Percentiles rank a stretch among this genome's conserved stretches.
Evolutionary conservation across 2,329 filamentous ascomycete species (phyloP).

Genomic region (Alternaria burnsii): DNA sequence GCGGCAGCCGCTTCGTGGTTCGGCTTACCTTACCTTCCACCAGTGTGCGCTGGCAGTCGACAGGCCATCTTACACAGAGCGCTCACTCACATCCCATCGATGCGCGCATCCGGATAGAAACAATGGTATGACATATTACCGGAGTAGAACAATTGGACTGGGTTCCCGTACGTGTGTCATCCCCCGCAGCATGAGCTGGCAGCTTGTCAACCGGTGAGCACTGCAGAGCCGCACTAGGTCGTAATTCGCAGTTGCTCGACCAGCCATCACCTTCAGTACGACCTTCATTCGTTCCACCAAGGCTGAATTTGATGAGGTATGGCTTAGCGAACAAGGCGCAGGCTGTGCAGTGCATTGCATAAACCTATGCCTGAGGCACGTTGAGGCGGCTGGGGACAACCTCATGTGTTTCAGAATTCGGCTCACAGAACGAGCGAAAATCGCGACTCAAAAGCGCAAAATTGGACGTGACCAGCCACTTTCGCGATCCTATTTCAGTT

Average conservation of each 20-base stretch:
- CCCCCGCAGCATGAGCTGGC: constrained; percentile 27
- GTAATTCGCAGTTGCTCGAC: constrained; percentile 22
- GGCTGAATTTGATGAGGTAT: constrained; percentile 29
- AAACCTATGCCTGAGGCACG: constrained; percentile 38
- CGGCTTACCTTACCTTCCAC: constrained; percentile 10
- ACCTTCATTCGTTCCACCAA: constrained; percentile 30
- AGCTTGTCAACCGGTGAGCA: constrained; percentile 40
- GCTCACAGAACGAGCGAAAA: constrained; percentile 3
- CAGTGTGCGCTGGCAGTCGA: constrained; percentile 38
- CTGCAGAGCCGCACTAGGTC: constrained; percentile 45
- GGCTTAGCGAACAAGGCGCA: constrained; percentile 46
- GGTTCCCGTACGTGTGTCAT: constrained; percentile 30
- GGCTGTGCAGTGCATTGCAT: constrained; percentile 43
- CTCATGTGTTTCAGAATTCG: constrained; percentile 5
- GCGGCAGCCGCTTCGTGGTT: constrained; percentile 7
- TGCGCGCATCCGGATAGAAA: constrained; percentile 20
- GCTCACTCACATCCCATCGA: constrained; percentile 19
- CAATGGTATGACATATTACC: constrained; percentile 24
- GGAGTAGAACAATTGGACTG: constrained; percentile 44
- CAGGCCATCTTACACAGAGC: constrained; percentile 17
- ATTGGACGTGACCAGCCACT: constrained; percentile 16
- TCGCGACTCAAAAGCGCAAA: background rate
- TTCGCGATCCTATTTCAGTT: constrained; percentile 17
- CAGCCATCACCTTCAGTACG: constrained; percentile 24
- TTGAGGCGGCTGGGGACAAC: constrained; percentile 10